Evolutionary conservation across 176 grass and related monocot genomes (phyloP).

Genomic region (maize (Zea mays)): DNA sequence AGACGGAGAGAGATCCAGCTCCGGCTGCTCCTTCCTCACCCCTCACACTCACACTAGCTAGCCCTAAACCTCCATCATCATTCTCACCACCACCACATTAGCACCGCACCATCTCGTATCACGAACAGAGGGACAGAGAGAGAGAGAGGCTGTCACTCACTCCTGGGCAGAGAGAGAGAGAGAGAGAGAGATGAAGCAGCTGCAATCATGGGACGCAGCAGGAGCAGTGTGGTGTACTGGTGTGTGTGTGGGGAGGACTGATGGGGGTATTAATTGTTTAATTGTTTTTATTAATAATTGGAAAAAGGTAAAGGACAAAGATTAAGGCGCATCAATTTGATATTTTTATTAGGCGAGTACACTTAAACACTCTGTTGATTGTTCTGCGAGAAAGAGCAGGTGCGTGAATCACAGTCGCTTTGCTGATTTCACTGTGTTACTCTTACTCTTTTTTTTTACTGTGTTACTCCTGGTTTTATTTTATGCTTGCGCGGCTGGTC

Average conservation of each 20-base stretch:
- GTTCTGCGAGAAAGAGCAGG: constrained; percentile 32
- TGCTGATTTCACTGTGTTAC: constrained; percentile 30
- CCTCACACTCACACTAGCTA: not conserved
- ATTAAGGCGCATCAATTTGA: constrained; percentile 37
- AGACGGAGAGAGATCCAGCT: constrained; percentile 56
- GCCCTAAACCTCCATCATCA: constrained; percentile 18
- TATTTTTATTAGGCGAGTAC: not conserved
- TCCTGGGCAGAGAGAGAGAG: not conserved
- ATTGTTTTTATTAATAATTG: constrained; percentile 6
- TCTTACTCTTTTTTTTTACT: constrained; percentile 37
- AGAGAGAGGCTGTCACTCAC: constrained; percentile 27
- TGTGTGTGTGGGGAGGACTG: not conserved
- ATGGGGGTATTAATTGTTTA: constrained; percentile 50
- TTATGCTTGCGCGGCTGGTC: constrained; percentile 1
- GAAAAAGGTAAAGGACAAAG: constrained; percentile 53
- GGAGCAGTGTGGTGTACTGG: not conserved
- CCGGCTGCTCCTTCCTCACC: constrained; percentile 34
- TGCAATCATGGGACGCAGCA: constrained; percentile 40
- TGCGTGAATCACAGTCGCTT: not conserved
- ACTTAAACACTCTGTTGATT: not conserved
- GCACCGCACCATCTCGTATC: not conserved
- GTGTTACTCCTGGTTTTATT: constrained; percentile 20
- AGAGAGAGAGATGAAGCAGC: constrained; percentile 10
- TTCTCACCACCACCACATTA: constrained; percentile 11
- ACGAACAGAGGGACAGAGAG: not conserved